A percentile compares a stretch with the other conserved stretches of the same genome.
These are phyloP conservation scores for Trichosporon asahii DNA, from an alignment of 1,284 basidiomycete genomes.

Conservation along the genomic window DNA sequence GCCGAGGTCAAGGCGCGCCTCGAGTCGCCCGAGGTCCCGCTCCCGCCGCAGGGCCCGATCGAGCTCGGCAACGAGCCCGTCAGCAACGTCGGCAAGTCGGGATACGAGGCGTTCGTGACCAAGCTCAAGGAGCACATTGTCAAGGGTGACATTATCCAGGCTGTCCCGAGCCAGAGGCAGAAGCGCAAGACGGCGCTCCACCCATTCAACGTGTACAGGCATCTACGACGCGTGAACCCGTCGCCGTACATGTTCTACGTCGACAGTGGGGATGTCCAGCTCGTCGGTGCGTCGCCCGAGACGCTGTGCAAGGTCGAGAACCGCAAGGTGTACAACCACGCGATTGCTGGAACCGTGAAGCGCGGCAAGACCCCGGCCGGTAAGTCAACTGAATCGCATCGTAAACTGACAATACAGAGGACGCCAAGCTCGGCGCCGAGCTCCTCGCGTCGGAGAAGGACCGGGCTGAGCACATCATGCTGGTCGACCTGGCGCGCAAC, in stretches of 20 bases:
- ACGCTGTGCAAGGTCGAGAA: conserved; percentile 93
- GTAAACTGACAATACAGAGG: conserved; percentile 58
- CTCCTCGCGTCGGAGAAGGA: conserved; percentile 87
- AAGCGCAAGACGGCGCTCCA: conserved; percentile 80
- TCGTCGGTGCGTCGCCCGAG: conserved; percentile 96
- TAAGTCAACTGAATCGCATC: not conserved
- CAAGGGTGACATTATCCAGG: conserved; percentile 97
- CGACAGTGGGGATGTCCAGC: conserved; percentile 84
- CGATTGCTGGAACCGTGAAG: conserved; percentile 92
- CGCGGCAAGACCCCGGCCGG: conserved; percentile 70
- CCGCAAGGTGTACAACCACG: conserved; percentile 93
- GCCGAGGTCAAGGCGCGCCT: conserved; percentile 68
- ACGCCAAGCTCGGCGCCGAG: conserved; percentile 69
- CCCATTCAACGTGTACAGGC: conserved; percentile 95
- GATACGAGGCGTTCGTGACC: conserved; percentile 91
- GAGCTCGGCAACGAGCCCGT: conserved; percentile 62
- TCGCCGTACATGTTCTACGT: conserved; percentile 99
- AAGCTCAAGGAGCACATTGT: conserved; percentile 90
- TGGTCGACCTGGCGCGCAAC: conserved; percentile 97
- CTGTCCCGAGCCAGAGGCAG: conserved; percentile 91
- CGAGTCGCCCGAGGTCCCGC: conserved; percentile 58
- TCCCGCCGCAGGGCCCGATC: conserved; percentile 57
- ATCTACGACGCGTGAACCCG: conserved; percentile 90
- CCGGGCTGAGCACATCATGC: conserved; percentile 97
- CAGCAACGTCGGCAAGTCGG: conserved; percentile 89